phyloP scores from a whole-genome alignment of 371 early-diverging fungal species.

The Haplosporangium sp. region DNA sequence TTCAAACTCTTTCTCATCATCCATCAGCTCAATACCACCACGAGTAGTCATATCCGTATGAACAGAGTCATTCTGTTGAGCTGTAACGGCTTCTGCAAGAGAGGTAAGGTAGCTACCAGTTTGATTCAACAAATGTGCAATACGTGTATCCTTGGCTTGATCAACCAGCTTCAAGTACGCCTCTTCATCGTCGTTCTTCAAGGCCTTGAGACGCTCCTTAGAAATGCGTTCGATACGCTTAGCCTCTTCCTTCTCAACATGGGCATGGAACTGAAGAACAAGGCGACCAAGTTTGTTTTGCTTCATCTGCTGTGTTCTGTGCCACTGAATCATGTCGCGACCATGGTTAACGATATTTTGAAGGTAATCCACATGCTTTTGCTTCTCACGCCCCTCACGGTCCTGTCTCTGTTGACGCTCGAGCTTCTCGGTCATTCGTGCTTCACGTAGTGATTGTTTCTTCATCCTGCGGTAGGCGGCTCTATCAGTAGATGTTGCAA shows the following conservation, averaged over 20 bases:
- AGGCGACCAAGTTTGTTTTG: slow-evolving; percentile 79
- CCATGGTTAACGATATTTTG: slow-evolving; percentile 82
- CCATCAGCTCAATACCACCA: slow-evolving; percentile 58
- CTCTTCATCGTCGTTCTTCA: slow-evolving; percentile 94
- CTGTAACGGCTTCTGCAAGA: slow-evolving; percentile 82
- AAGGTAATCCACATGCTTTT: slow-evolving; percentile 84
- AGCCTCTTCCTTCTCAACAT: slow-evolving; percentile 92
- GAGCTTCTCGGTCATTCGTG: slow-evolving; percentile 89
- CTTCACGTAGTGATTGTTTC: slow-evolving; percentile 91
- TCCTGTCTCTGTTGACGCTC: slow-evolving; percentile 91
- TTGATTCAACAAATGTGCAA: slow-evolving; percentile 88
- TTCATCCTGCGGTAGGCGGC: slow-evolving; percentile 86
- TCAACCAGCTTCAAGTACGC: slow-evolving; percentile 94
- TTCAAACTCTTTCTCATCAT: slow-evolving; percentile 69
- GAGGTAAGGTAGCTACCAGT: slow-evolving; percentile 87
- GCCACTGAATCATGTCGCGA: slow-evolving; percentile 76
- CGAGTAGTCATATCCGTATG: slow-evolving; percentile 57
- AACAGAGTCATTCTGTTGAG: slow-evolving; percentile 81
- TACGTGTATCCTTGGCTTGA: slow-evolving; percentile 93
- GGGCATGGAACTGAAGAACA: slow-evolving; percentile 81
- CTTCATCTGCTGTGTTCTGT: slow-evolving; percentile 74
- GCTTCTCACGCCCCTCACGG: slow-evolving; percentile 86
- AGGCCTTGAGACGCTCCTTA: slow-evolving; percentile 94
- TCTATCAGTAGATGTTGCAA: slow-evolving; percentile 86
- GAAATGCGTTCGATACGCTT: slow-evolving; percentile 82